A percentile compares a stretch with the other conserved stretches of the same genome.
phyloP scores from a whole-genome alignment of 768 basidiomycete species.

The Lepiota brunneoincarnata region DNA sequence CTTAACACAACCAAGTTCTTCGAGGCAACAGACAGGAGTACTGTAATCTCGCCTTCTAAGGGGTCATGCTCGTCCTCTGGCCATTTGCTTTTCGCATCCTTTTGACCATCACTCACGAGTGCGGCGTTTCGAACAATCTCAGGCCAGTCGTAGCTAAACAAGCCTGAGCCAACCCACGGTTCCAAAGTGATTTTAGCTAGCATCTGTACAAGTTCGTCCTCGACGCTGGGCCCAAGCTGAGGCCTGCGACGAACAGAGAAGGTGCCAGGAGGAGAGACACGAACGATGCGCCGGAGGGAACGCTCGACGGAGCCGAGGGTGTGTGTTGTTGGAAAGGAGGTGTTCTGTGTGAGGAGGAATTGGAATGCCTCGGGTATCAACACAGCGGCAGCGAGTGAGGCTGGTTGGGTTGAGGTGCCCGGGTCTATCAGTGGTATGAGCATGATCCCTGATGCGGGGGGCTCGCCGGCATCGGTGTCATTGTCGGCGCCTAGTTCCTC shows the following conservation, averaged over 20 bases:
- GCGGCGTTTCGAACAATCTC: neutral
- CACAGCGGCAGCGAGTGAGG: neutral
- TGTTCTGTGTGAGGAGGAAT: neutral
- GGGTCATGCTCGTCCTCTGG: constrained; percentile 8
- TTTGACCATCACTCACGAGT: no score
- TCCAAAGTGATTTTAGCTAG: neutral
- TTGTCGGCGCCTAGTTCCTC: neutral
- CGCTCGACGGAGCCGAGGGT: neutral
- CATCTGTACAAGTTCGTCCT: neutral
- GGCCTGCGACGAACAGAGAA: neutral
- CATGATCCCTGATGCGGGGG: neutral
- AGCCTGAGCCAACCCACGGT: neutral
- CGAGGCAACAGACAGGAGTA: constrained; percentile 1
- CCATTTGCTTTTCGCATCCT: neutral
- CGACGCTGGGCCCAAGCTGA: neutral
- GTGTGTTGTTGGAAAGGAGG: constrained; percentile 3
- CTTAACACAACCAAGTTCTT: neutral
- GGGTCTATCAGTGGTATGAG: neutral
- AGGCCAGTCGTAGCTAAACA: neutral
- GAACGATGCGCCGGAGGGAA: constrained; percentile 4
- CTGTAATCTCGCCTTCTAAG: constrained; percentile 1
- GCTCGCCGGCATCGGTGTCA: neutral
- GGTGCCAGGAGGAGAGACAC: neutral
- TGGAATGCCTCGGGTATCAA: neutral
- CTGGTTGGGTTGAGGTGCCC: neutral